These are phyloP conservation scores for Serpula lacrymans DNA, from an alignment of 768 basidiomycete species.

Conservation along the genomic window DNA sequence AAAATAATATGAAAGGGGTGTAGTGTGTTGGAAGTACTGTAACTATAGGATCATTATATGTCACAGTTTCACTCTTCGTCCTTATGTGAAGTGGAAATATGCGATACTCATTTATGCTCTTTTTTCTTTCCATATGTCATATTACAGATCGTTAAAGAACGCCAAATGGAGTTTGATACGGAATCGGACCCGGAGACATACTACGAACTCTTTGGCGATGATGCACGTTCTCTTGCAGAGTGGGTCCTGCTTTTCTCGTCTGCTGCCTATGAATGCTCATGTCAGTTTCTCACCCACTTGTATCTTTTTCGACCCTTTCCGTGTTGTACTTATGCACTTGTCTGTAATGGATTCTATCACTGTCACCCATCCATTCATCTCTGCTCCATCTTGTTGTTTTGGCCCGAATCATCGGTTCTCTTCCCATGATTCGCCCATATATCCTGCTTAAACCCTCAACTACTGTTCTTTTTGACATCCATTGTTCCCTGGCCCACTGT, in stretches of 20 bases:
- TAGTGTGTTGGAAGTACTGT: too few relatives aligned
- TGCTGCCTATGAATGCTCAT: background rate
- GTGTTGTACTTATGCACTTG: background rate
- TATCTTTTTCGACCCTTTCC: background rate
- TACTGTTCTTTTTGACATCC: too few relatives aligned
- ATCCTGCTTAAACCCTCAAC: conserved; percentile 6
- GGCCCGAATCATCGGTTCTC: too few relatives aligned
- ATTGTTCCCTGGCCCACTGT: too few relatives aligned
- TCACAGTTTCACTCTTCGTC: too few relatives aligned
- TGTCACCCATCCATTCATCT: too few relatives aligned
- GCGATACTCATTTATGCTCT: too few relatives aligned
- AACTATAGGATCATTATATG: too few relatives aligned
- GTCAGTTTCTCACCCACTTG: background rate
- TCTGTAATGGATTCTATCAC: conserved; percentile 6
- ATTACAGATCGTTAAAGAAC: conserved; percentile 77
- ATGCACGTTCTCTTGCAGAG: conserved; percentile 72
- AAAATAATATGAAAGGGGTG: too few relatives aligned
- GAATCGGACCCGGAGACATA: conserved; percentile 79
- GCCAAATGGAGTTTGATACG: conserved; percentile 85
- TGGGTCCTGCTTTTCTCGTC: conserved; percentile 48
- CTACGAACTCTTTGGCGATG: conserved; percentile 77
- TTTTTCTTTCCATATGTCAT: too few relatives aligned
- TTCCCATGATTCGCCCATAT: background rate
- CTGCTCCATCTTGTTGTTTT: too few relatives aligned
- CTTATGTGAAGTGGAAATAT: too few relatives aligned